Conservation (phyloP, 2,329 filamentous ascomycete genomes). For the Leptographium procerum region DNA sequence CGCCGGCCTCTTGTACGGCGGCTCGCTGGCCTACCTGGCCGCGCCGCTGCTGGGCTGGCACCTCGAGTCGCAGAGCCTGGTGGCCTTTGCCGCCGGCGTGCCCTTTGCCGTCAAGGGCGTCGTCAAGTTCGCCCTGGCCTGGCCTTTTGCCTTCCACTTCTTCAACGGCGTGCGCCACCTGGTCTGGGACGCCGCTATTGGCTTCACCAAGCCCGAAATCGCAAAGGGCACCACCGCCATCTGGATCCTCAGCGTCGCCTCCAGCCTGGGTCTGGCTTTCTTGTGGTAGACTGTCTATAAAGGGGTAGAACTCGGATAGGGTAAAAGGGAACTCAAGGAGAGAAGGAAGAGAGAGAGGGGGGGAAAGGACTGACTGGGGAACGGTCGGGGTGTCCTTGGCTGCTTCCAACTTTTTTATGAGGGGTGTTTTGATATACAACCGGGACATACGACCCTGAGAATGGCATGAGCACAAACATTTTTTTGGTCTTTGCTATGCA, state of each 20-base stretch:
- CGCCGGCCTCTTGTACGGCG: slow-evolving; percentile 66
- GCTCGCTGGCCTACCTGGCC: slow-evolving; percentile 68
- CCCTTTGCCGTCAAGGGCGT: slow-evolving; percentile 48
- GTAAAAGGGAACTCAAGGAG: too few relatives aligned
- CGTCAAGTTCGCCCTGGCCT: slow-evolving; percentile 43
- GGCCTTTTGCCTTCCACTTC: slow-evolving; percentile 49
- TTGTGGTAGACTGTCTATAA: slow-evolving; percentile 18
- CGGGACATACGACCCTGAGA: background rate
- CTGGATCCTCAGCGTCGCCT: slow-evolving; percentile 34
- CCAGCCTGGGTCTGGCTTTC: slow-evolving; percentile 34
- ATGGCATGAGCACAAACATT: background rate
- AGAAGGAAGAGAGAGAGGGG: too few relatives aligned
- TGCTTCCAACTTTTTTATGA: background rate
- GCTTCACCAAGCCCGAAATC: slow-evolving; percentile 38
- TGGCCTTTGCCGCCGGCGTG: slow-evolving; percentile 46
- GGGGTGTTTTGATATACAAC: background rate
- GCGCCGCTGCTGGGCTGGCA: slow-evolving; percentile 61
- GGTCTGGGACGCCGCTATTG: slow-evolving; percentile 36
- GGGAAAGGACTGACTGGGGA: too few relatives aligned
- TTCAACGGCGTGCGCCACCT: slow-evolving; percentile 46
- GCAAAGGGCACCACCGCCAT: slow-evolving; percentile 33
- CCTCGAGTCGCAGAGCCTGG: slow-evolving; percentile 47
- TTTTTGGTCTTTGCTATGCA: background rate
- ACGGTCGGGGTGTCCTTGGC: background rate
- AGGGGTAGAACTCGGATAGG: background rate